Base-by-base conservation (phyloP, 768 basidiomycete species). In the Xerocomellus amylosporus region DNA sequence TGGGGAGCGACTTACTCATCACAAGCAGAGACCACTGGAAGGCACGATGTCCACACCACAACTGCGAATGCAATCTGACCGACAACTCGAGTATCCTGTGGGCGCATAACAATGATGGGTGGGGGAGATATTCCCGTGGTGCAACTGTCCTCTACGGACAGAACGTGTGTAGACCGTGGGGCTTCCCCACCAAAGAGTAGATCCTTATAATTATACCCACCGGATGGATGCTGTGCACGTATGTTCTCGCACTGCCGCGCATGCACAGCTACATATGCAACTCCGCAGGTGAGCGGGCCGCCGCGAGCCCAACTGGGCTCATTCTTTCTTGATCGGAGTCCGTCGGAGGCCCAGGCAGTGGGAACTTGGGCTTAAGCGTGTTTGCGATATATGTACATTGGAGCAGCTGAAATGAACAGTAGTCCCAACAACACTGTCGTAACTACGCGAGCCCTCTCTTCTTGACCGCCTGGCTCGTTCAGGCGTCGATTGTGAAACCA, bases 1-100 rank as follows among this genome's bases (percentile, higher is more conserved):
- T 38, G 2, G 36, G 40, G 34, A 46, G n/a, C 37, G 5, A 24
- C 64, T 36, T 20, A 64, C 63, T 12, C 0, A 10, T 46, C 24
- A 33, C 64, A 66, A 28, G 64, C 64, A 38, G 45, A 8, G 2
- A 28, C 53, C n/a, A 22, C n/a, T 17, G 61, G 58, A 42, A 66
- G 45, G 15, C 22, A 45, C 5, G 40, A 51, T 5, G 34, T 13
- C 48, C 51, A 55, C 5, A 42, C 31, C 5, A 42, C 31, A 19
- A 49, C 12, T n/a, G 42, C 24, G 31, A 54, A 40, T 15, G 17
- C 33, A 22, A 54, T 31, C 36, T 14, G 49, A 24, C 20, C 20
- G 7, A 8, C 24, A 34, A 49, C 31, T 45, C 36, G 50, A 26
- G 26, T 17, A 13, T n/a, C 28, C 38, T 12, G 37, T 28, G 14